Percentiles rank a stretch among this genome's conserved stretches.
Conservation (phyloP, 208 protist genomes). For the Acanthamoeba healyi region DNA sequence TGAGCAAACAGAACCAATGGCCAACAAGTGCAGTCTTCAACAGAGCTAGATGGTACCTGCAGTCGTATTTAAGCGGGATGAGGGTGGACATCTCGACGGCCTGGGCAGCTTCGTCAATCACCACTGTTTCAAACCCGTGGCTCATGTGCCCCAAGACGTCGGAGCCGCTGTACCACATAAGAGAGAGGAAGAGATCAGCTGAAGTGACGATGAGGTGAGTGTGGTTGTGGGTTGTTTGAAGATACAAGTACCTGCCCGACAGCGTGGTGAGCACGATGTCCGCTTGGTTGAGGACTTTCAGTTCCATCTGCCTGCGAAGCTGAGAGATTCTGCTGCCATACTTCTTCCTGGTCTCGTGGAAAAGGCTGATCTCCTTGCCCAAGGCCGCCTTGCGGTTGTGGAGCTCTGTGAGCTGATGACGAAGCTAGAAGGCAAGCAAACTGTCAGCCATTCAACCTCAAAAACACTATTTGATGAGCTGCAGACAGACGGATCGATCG, state of each 20-base stretch:
- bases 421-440: not conserved
- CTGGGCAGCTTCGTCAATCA: constrained; percentile 91
- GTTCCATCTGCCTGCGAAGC: constrained; percentile 51
- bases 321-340: constrained; percentile 9
- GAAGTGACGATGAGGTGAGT: not conserved
- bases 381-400: constrained; percentile 13
- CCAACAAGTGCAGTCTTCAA: too few relatives aligned
- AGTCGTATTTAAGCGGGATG: constrained; percentile 86
- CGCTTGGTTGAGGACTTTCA: constrained; percentile 81
- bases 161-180: constrained; percentile 77
- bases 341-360: constrained; percentile 31
- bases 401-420: not conserved
- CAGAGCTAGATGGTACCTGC: not conserved
- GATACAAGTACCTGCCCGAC: constrained; percentile 17
- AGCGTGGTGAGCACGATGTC: constrained; percentile 84
- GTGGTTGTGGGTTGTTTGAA: too few relatives aligned
- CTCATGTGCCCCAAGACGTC: constrained; percentile 77
- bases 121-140: constrained; percentile 86
- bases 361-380: constrained; percentile 14
- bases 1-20: too few relatives aligned
- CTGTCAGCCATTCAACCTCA: too few relatives aligned
- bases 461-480: too few relatives aligned
- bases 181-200: not conserved
- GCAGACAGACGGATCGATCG: too few relatives aligned
- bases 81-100: constrained; percentile 87